A percentile compares a stretch with the other conserved stretches of the same genome.
Evolutionary conservation across 345 rosid species (phyloP).

Genomic region (Aquilaria malaccensis): DNA sequence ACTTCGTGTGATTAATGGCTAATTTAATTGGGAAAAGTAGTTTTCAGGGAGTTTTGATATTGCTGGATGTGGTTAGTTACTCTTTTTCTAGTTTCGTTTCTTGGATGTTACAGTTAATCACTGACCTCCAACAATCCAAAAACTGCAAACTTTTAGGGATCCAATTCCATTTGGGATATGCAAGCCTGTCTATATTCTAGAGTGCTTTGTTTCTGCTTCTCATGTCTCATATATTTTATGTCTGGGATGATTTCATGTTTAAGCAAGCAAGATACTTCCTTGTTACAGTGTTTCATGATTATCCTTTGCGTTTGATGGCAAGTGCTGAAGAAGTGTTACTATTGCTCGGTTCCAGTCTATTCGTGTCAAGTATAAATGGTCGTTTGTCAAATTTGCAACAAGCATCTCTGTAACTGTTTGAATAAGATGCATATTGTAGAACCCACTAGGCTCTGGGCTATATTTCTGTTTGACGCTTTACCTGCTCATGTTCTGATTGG

Average conservation of each 20-base stretch:
- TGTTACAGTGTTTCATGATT: not conserved
- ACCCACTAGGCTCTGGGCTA: no score
- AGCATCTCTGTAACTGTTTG: no score
- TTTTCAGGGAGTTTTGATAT: conserved; percentile 7
- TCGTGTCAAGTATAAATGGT: no score
- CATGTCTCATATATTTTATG: conserved; percentile 18
- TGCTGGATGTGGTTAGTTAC: conserved; percentile 1
- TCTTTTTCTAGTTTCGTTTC: conserved; percentile 16
- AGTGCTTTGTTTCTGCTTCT: conserved; percentile 11
- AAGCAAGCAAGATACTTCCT: not conserved
- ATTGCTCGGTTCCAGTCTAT: no score
- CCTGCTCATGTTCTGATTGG: no score
- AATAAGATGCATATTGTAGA: no score
- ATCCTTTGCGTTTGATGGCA: conserved; percentile 5
- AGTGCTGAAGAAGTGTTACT: not conserved
- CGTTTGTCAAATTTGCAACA: no score
- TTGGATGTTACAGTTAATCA: conserved; percentile 9
- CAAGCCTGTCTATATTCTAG: conserved; percentile 10
- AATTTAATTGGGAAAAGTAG: conserved; percentile 8
- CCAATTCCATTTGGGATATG: conserved; percentile 7
- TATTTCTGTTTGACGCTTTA: no score
- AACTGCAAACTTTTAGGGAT: not conserved
- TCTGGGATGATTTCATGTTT: conserved; percentile 1
- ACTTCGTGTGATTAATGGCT: not conserved
- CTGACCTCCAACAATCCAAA: not conserved